Evolutionary conservation across 1,284 basidiomycete genomes (phyloP).

Genomic region (Ustilago vetiveriae): DNA sequence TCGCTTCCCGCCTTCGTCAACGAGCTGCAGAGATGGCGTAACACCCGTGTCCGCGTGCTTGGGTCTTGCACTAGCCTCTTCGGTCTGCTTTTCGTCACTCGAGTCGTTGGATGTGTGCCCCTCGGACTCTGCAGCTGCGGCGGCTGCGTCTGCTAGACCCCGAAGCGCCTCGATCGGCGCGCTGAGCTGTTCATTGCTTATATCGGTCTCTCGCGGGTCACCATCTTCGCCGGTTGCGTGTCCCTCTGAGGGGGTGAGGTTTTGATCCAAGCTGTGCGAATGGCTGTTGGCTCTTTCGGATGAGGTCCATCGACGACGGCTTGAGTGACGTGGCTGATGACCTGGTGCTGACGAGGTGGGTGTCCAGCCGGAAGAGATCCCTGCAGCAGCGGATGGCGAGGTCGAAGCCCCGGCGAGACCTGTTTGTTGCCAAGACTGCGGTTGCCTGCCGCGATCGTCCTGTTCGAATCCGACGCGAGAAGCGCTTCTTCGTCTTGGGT

Average conservation of each 20-base stretch:
- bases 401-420: conserved; percentile 13
- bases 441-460: conserved; percentile 10
- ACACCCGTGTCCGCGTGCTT: conserved; percentile 1
- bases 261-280: conserved; percentile 22
- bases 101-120: conserved; percentile 33
- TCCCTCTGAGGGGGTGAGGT: conserved; percentile 24
- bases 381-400: conserved; percentile 2
- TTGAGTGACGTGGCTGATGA: conserved; percentile 10
- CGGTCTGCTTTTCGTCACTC: conserved; percentile 24
- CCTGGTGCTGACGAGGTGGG: conserved; percentile 8
- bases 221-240: conserved; percentile 10
- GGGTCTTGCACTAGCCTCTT: neutral
- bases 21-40: conserved; percentile 19
- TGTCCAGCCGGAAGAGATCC: conserved; percentile 21
- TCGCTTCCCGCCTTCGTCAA: conserved; percentile 30
- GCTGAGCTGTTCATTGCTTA: conserved; percentile 66
- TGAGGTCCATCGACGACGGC: conserved; percentile 27
- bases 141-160: conserved; percentile 89
- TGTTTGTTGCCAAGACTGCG: conserved; percentile 16
- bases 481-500: conserved; percentile 1
- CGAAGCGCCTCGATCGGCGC: conserved; percentile 92
- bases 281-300: conserved; percentile 29
- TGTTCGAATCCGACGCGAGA: conserved; percentile 11
- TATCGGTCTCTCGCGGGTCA: conserved; percentile 36
- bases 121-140: conserved; percentile 76